Evolutionary conservation across 78 protist genomes (phyloP), one percentile per base, ranked within the genome.

Genomic region (Protostelium mycophagum): DNA sequence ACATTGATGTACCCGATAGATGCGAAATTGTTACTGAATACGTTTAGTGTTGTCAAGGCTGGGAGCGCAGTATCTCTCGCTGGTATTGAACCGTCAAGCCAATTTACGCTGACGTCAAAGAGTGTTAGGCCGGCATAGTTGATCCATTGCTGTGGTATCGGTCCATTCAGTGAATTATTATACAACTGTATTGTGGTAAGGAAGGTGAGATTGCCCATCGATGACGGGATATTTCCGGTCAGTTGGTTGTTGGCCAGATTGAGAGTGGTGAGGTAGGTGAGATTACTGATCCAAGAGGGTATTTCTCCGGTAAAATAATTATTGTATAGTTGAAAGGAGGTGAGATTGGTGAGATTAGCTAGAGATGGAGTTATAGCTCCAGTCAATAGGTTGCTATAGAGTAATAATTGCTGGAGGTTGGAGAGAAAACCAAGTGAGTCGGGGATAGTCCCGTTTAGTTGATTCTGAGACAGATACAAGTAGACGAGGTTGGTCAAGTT

Each of bases 241-340:
- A 92, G 38, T 51, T 92, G 89, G 38, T 92, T 92, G 73, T 92
- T 88, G 31, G 88, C 88, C 39, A 92, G 89, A 34, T 87, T 88
- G 38, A 92, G 85, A 35, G 90, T 92, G 28, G 91, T 92, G 16
- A 92, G 38, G 35, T 90, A 34, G 1, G 91, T 86, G 29, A 92
- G n/a, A 36, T 86, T 37, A 31, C 38, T 89, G 34, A 92, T 88
- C 84, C 87, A 91, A 35, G 88, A 86, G 38, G 94, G 94, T 5
- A 92, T 63, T 25, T 73, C 85, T 16, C 73, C 73, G 38, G 94
- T 85, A 84, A 88, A 86, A 84, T 88, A 91, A 51, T 92, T 92
- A 35, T 91, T 91, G 38, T 91, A 89, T 1, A 91, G 35, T 38
- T 91, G 87, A 29, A 91, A 34, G 86, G 91, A 88, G 38, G 86